Base-by-base conservation (phyloP, 371 early-diverging fungal species). In the Apophysomyces elegans region DNA sequence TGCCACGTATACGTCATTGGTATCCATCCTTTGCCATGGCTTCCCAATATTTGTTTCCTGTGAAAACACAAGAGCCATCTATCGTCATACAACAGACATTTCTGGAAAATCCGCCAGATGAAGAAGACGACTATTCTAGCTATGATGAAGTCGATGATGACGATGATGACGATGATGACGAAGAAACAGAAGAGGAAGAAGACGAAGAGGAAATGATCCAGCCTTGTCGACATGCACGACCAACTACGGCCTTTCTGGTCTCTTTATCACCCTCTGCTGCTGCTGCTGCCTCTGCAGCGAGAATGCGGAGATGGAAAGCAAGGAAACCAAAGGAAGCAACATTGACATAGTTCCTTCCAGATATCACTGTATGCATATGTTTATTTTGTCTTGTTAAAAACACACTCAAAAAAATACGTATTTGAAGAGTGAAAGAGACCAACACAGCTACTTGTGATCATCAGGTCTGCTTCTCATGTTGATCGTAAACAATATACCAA, bases 261-360 rank as follows among this genome's bases (percentile, higher is more conserved):
- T 66, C 66, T 11, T 41, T 66, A 21, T 54, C 66, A 16, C 66
- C 66, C 2, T 61, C 61, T 16, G 66, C 66, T 56, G 66, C 66
- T 9, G 66, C 66, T 11, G 66, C 66, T 6, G 66, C 66, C n/a
- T 66, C 66, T 1, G 66, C 37, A 36, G 66, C 66, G 11, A 54
- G 60, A 18, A 60, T 61, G 43, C 56, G 66, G n/a, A 50, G 66
- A 12, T 61, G 61, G 61, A 56, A 57, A 35, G 16, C 66, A 37
- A 50, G 54, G 9, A 50, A 50, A 50, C 21, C 21, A 50, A 21
- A 50, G 21, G 54, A 4, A 26, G 32, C 32, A 26, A 26, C 32
- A 26, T 26, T 26, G 32, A 26, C 32, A 26, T 26, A 26, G 32
- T 26, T 3, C 3, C 21, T 4, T 50, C 16, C 21, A 50, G n/a